These are phyloP conservation scores for Sugiyamaella qingdaonensis DNA, from an alignment of 805 yeast genomes.

Conservation along the genomic window DNA sequence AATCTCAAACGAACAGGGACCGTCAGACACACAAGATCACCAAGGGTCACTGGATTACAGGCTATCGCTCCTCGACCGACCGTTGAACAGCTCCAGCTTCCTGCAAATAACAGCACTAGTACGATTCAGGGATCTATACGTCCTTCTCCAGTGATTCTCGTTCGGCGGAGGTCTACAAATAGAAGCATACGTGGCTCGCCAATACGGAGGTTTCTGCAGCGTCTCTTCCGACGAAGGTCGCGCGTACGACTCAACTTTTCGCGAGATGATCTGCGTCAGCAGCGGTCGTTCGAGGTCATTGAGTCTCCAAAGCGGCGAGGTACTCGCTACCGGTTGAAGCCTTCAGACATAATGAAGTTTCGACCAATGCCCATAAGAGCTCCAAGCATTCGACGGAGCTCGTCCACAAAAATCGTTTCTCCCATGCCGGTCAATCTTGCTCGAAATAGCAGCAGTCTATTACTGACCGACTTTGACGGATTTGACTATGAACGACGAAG, in stretches of 20 bases:
- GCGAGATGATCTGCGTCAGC: conserved; percentile 10
- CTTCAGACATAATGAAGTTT: conserved; percentile 13
- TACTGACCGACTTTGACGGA: conserved; percentile 2
- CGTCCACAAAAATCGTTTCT: conserved; percentile 2
- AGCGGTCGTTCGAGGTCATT: conserved; percentile 19
- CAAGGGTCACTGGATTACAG: neutral
- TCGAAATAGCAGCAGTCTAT: neutral
- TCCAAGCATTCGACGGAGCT: neutral
- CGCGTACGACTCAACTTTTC: conserved; percentile 10
- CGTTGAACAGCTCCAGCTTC: neutral
- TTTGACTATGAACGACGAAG: conserved; percentile 9
- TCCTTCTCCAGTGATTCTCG: conserved; percentile 17
- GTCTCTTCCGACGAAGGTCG: conserved; percentile 12
- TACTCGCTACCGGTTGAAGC: conserved; percentile 13
- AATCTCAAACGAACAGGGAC: neutral
- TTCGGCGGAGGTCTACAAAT: conserved; percentile 11
- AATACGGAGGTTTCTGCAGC: conserved; percentile 11
- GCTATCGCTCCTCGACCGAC: neutral
- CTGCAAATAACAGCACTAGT: neutral
- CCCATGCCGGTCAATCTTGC: conserved; percentile 5
- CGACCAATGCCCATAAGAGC: conserved; percentile 9
- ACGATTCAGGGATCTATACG: neutral
- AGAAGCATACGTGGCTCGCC: conserved; percentile 13
- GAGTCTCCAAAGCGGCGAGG: conserved; percentile 10
- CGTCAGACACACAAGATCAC: conserved; percentile 4